Evolutionary conservation across 192 early-diverging fungal species (phyloP), one percentile per base, ranked within the genome.

Genomic region (Lobosporangium transversale): DNA sequence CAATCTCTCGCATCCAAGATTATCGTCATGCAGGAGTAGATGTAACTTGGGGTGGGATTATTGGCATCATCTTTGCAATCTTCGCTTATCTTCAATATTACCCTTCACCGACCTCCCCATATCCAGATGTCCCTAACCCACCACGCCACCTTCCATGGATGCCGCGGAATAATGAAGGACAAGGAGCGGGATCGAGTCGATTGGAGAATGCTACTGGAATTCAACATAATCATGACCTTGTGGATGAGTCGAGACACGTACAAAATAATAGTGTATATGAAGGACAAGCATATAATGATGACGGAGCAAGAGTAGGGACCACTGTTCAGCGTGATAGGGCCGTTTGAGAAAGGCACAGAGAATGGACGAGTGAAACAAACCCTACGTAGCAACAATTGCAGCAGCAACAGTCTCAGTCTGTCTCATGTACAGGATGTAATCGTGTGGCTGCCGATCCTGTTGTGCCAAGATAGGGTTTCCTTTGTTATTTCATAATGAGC

Each of bases 71-170:
- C 24, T 87, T 85, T 78, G 90, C 88, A 3, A 79, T 80, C 51
- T 90, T 91, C 60, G 81, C 87, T 0, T 91, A 93, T 65, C 80
- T 78, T 59, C 89, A 89, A 66, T 93, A 89, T 71, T 90, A 91
- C 37, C 90, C 91, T 14, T 32, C 68, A 0, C 48, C 86, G 3
- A 35, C 47, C 33, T 23, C 50, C 8, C 2, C 20, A 12, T 15
- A 21, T 15, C 63, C 62, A 14, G 56, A 68, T 49, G 21, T 73
- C 15, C 68, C 53, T 32, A 21, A 68, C 32, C 55, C 73, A 12
- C 66, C 57, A 17, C 47, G 61, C 18, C 45, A 70, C 32, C 70
- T 68, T 30, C 45, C 51, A 4, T 58, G 61, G 36, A 56, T 69
- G 47, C 48, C 27, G 23, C 76, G 54, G 44, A 51, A 57, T 42